These are phyloP conservation scores for Phytophthora rubi DNA, from an alignment of 352 stramenopile species.

Conservation along the genomic window DNA sequence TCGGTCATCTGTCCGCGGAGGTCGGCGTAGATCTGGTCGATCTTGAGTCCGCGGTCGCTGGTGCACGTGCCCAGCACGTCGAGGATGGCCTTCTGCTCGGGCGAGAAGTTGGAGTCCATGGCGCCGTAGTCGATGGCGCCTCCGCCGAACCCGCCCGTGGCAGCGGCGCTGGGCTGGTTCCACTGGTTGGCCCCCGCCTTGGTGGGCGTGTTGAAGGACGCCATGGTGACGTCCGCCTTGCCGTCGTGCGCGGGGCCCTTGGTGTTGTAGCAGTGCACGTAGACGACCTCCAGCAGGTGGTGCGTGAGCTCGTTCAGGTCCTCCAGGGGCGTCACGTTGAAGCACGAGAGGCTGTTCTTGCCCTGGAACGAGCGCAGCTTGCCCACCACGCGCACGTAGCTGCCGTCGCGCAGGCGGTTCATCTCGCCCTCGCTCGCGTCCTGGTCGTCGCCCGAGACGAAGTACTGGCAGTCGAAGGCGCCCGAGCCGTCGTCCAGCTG, in stretches of 20 bases:
- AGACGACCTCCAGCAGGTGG: slow-evolving; percentile 95
- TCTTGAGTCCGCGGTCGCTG: slow-evolving; percentile 77
- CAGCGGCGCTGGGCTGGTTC: slow-evolving; percentile 30
- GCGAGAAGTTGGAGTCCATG: slow-evolving; percentile 80
- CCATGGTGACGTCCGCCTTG: slow-evolving; percentile 33
- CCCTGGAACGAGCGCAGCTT: slow-evolving; percentile 93
- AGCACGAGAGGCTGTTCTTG: slow-evolving; percentile 88
- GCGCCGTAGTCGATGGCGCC: slow-evolving; percentile 63
- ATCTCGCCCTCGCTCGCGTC: slow-evolving; percentile 70
- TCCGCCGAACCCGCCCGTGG: slow-evolving; percentile 28
- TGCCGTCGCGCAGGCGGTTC: slow-evolving; percentile 70
- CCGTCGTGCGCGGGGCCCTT: slow-evolving; percentile 56
- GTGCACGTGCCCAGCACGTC: slow-evolving; percentile 75
- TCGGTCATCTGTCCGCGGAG: slow-evolving; percentile 74
- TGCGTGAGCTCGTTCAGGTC: slow-evolving; percentile 96
- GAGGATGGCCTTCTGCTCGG: slow-evolving; percentile 81
- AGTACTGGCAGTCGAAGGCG: slow-evolving; percentile 91
- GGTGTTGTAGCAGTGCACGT: slow-evolving; percentile 89
- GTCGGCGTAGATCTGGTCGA: slow-evolving; percentile 79
- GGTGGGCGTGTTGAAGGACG: slow-evolving; percentile 47
- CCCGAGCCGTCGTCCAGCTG: slow-evolving; percentile 95
- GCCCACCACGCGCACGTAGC: slow-evolving; percentile 93
- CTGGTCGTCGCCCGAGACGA: slow-evolving; percentile 87
- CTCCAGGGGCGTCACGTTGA: slow-evolving; percentile 83
- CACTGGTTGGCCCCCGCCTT: slow-evolving; percentile 37